Conservation (phyloP, 768 basidiomycete genomes). For the Lentinula sp. region DNA sequence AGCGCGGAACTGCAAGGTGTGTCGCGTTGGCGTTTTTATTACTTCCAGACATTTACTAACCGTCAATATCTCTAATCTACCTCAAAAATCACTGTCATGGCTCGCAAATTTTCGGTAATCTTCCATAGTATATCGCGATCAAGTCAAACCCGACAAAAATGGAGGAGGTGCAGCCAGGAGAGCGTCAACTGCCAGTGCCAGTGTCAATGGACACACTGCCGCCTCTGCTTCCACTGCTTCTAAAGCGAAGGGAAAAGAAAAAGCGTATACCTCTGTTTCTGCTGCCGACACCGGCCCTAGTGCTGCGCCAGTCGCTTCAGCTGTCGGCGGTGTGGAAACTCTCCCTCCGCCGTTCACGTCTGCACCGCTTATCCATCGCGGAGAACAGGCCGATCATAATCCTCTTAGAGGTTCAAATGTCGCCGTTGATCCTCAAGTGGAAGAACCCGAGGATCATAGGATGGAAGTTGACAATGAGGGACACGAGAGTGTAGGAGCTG, state of each 20-base stretch:
- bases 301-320: not conserved
- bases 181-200: conserved; percentile 5
- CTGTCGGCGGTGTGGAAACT: conserved; percentile 8
- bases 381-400: not conserved
- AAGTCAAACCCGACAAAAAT: conserved; percentile 56
- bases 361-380: conserved; percentile 15
- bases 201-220: conserved; percentile 4
- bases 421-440: conserved; percentile 21
- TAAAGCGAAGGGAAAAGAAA: conserved; percentile 28
- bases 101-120: not conserved
- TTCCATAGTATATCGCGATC: conserved; percentile 56
- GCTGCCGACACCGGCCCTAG: not conserved
- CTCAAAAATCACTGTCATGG: not conserved
- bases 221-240: conserved; percentile 12
- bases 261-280: conserved; percentile 15
- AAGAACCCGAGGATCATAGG: conserved; percentile 19
- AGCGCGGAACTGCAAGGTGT: conserved; percentile 60
- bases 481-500: conserved; percentile 23
- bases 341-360: conserved; percentile 25
- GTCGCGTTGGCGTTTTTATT: conserved; percentile 11
- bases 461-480: conserved; percentile 13
- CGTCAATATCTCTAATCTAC: not conserved
- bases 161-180: conserved; percentile 13
- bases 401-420: conserved; percentile 17
- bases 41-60: not conserved